A percentile compares a stretch with the other conserved stretches of the same genome.
Conservation (phyloP, 169 alveolate genomes). For the Plasmodium gonderi region DNA sequence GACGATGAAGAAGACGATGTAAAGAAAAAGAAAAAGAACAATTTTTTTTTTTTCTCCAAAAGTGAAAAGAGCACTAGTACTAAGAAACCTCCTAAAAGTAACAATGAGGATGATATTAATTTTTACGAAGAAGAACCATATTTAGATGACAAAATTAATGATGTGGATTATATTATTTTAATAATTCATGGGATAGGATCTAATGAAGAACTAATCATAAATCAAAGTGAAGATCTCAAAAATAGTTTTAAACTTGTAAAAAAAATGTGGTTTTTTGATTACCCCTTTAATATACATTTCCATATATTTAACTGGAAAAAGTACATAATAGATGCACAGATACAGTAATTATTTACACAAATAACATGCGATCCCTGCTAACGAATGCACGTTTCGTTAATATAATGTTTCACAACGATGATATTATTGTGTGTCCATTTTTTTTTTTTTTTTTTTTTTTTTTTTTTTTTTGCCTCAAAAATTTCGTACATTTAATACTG, state of each 20-base stretch:
- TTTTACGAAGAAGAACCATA: conserved; percentile 73
- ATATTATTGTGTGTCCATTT: neutral
- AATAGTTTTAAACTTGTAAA: conserved; percentile 78
- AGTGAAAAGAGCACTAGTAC: neutral
- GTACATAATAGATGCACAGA: conserved; percentile 85
- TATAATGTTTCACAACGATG: neutral
- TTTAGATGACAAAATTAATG: conserved; percentile 61
- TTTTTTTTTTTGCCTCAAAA: no score
- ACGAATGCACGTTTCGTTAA: no score
- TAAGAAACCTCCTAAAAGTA: conserved; percentile 14
- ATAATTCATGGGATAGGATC: conserved; percentile 86
- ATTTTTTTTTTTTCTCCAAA: conserved; percentile 37
- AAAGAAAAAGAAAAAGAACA: conserved; percentile 18
- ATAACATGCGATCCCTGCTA: no score
- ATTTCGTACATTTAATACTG: neutral
- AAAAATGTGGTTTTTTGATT: conserved; percentile 83
- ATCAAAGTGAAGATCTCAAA: conserved; percentile 80
- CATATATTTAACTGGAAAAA: conserved; percentile 83
- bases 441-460: neutral
- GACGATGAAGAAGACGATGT: conserved; percentile 12
- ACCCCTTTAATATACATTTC: conserved; percentile 77
- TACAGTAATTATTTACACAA: conserved; percentile 58
- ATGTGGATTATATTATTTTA: conserved; percentile 80
- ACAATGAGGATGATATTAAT: conserved; percentile 24
- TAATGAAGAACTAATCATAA: conserved; percentile 68